phyloP scores from a whole-genome alignment of 164 flowering plant species.

The Brasenia schreberi region DNA sequence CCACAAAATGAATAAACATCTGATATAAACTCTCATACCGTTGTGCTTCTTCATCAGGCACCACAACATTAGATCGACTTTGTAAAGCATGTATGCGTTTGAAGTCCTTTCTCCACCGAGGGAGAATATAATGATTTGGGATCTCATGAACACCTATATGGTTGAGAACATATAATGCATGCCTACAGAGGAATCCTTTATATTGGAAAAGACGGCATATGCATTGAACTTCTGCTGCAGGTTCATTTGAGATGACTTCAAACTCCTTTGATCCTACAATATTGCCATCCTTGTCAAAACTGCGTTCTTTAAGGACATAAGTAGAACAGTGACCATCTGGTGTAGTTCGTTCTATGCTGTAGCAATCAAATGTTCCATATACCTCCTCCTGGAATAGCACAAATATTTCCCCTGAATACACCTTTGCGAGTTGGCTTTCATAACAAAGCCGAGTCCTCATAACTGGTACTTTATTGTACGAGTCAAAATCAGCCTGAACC shows the following conservation, averaged over 20 bases:
- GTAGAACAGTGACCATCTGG: not conserved
- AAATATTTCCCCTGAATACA: conserved; percentile 2
- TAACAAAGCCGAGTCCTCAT: conserved; percentile 3
- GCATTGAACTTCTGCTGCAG: conserved; percentile 1
- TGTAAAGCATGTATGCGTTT: not conserved
- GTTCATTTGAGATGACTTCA: not conserved
- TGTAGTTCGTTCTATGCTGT: not conserved
- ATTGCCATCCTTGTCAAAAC: conserved; percentile 1
- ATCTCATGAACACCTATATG: not conserved
- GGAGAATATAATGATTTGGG: conserved; percentile 2
- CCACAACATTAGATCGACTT: not conserved
- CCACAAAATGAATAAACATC: not conserved
- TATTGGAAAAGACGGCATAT: conserved; percentile 3
- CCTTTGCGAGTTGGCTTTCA: not conserved
- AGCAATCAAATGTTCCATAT: not conserved
- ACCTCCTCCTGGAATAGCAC: conserved; percentile 3
- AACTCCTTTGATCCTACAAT: not conserved
- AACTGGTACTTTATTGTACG: not conserved
- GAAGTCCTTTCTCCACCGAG: conserved; percentile 2
- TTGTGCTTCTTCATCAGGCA: not conserved
- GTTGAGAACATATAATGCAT: conserved; percentile 1
- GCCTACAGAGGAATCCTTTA: conserved; percentile 3
- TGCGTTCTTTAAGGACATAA: not conserved
- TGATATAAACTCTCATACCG: conserved; percentile 2
- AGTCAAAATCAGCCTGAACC: conserved; percentile 6